Percentiles rank a stretch among this genome's conserved stretches.
Conservation (phyloP, 805 yeast species). For the Wickerhamomyces queroliae region DNA sequence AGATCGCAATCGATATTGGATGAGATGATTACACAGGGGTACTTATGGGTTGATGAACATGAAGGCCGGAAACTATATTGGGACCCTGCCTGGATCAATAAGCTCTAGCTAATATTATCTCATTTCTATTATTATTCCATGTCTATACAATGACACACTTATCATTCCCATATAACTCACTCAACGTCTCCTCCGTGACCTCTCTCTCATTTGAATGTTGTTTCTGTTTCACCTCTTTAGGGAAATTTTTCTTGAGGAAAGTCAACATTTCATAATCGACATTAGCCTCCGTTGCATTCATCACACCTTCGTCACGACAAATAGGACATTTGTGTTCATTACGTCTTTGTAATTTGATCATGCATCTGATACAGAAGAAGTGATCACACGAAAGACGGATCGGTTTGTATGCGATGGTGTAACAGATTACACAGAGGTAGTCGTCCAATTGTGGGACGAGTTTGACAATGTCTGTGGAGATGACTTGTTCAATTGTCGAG, state of each 20-base stretch:
- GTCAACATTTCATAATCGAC: conserved; percentile 49
- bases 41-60: conserved; percentile 78
- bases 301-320: conserved; percentile 48
- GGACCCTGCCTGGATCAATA: conserved; percentile 70
- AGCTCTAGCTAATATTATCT: no score
- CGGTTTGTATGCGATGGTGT: conserved; percentile 67
- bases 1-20: conserved; percentile 61
- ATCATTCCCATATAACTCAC: conserved; percentile 14
- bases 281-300: conserved; percentile 52
- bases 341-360: conserved; percentile 60
- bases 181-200: conserved; percentile 34
- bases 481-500: conserved; percentile 28
- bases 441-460: conserved; percentile 72
- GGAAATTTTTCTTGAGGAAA: conserved; percentile 56
- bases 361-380: conserved; percentile 66
- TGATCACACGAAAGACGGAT: conserved; percentile 60
- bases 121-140: not conserved
- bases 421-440: conserved; percentile 70
- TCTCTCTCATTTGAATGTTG: conserved; percentile 47
- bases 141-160: conserved; percentile 12
- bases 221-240: conserved; percentile 60
- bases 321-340: conserved; percentile 60
- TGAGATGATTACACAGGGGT: conserved; percentile 76
- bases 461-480: conserved; percentile 46
- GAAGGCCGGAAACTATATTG: conserved; percentile 47